Conservation (phyloP, 228 moss, liverwort and hornwort genomes). For the Sphagnum fallax region DNA sequence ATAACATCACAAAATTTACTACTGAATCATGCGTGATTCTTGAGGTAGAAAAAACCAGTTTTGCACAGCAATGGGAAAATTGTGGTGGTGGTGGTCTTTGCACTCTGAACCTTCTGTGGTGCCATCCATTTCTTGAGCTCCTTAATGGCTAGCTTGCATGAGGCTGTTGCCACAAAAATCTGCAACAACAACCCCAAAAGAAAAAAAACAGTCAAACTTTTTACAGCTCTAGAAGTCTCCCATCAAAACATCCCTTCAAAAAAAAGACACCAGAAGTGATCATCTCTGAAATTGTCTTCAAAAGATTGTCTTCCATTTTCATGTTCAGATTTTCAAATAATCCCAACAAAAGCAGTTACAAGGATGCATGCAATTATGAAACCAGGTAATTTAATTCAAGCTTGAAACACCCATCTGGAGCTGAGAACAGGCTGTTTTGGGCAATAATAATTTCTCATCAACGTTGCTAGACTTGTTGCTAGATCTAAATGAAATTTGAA, state of each 20-base stretch:
- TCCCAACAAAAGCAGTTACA: no score
- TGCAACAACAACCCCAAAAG: slow-evolving; percentile 15
- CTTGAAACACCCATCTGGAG: no score
- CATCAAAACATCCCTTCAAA: no score
- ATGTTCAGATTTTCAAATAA: neutral
- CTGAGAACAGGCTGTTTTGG: no score
- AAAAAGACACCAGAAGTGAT: neutral
- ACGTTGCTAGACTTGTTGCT: no score
- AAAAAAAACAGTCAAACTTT: neutral
- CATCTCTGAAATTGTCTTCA: neutral
- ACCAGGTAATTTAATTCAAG: no score
- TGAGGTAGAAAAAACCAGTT: neutral
- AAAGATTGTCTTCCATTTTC: neutral
- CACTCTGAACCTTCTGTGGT: slow-evolving; percentile 36
- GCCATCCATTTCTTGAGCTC: slow-evolving; percentile 54
- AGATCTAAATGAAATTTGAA: no score
- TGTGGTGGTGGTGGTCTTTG: neutral
- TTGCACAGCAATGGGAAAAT: neutral
- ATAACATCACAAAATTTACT: neutral
- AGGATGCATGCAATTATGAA: no score
- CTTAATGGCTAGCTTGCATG: slow-evolving; percentile 19
- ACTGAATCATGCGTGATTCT: neutral
- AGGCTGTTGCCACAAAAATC: slow-evolving; percentile 3
- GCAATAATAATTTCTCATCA: no score
- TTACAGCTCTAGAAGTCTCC: neutral